Conservation (phyloP, 2,329 filamentous ascomycete genomes). For the Colletotrichum lentis region DNA sequence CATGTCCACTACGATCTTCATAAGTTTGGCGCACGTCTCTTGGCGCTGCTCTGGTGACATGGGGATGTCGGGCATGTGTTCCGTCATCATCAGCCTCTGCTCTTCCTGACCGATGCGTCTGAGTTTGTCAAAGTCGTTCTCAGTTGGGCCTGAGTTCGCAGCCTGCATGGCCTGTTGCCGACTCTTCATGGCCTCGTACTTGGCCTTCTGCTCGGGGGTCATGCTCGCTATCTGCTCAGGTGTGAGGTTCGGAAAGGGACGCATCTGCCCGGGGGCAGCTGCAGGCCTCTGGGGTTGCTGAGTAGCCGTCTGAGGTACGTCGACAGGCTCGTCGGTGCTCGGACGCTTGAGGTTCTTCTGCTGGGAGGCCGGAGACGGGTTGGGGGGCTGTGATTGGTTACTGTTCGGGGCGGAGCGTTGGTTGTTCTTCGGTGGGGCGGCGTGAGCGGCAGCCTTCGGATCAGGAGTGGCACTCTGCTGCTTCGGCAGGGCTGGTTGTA, state of each 20-base stretch:
- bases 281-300: slow-evolving; percentile 37
- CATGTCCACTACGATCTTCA: slow-evolving; percentile 53
- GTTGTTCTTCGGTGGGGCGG: slow-evolving; percentile 40
- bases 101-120: slow-evolving; percentile 53
- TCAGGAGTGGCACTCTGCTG: slow-evolving; percentile 39
- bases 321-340: slow-evolving; percentile 54
- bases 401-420: slow-evolving; percentile 46
- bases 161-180: slow-evolving; percentile 39
- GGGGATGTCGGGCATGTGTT: slow-evolving; percentile 55
- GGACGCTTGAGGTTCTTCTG: slow-evolving; percentile 61
- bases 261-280: slow-evolving; percentile 15
- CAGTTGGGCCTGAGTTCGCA: slow-evolving; percentile 14
- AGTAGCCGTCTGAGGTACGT: slow-evolving; percentile 39
- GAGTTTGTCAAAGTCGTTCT: slow-evolving; percentile 44
- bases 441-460: slow-evolving; percentile 36
- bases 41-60: slow-evolving; percentile 56
- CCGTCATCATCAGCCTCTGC: slow-evolving; percentile 49
- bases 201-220: slow-evolving; percentile 55
- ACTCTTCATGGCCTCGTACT: slow-evolving; percentile 51
- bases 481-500: slow-evolving; percentile 23
- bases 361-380: slow-evolving; percentile 50
- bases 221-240: slow-evolving; percentile 53
- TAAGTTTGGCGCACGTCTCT: slow-evolving; percentile 56
- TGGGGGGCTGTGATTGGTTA: slow-evolving; percentile 47
- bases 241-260: slow-evolving; percentile 42